Evolutionary conservation across 768 basidiomycete species (phyloP), one percentile per base, ranked within the genome.

Genomic region (Mycena galericulata): DNA sequence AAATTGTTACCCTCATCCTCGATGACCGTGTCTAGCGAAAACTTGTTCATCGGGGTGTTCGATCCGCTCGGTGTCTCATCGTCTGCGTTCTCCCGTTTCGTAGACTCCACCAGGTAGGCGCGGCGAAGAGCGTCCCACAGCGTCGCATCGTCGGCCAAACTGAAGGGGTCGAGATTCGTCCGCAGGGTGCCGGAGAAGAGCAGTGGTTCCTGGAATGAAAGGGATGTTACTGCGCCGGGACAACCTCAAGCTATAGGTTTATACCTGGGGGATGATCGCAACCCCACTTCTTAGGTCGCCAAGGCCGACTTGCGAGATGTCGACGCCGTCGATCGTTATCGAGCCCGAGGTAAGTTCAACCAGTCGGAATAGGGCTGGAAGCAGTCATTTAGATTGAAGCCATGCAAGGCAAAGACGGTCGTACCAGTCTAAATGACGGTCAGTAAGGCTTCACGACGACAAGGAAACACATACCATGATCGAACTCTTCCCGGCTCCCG

Each of bases 151-250:
- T 93, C 92, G 69, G 93, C 88, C 49, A 88, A 78, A 54, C 87
- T 89, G 80, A 97, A 97, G 0, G 97, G 97, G 77, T 98, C 97
- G 5, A 98, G 88, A 76, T 98, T 98, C 47, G 88, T 88, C 55
- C 96, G 87, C 24, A 97, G 79, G 1, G 93, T 95, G 58, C 94
- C 94, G 18, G 91, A 92, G 80, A 94, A 90, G 85, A 79, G 54
- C 58, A 72, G 71, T 24, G 93, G 85, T 72, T 96, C 94, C 77
- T 96, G n/a, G n/a, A n/a, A n/a, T n/a, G n/a, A n/a, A n/a, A n/a
- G n/a, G n/a, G n/a, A n/a, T n/a, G n/a, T n/a, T n/a, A n/a, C n/a
- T n/a, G n/a, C n/a, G n/a, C n/a, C n/a, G n/a, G n/a, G n/a, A n/a
- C n/a, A n/a, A n/a, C n/a, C n/a, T n/a, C n/a, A n/a, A n/a, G n/a